Conservation (phyloP, 192 early-diverging fungal genomes). For the Coemansia asiatica region DNA sequence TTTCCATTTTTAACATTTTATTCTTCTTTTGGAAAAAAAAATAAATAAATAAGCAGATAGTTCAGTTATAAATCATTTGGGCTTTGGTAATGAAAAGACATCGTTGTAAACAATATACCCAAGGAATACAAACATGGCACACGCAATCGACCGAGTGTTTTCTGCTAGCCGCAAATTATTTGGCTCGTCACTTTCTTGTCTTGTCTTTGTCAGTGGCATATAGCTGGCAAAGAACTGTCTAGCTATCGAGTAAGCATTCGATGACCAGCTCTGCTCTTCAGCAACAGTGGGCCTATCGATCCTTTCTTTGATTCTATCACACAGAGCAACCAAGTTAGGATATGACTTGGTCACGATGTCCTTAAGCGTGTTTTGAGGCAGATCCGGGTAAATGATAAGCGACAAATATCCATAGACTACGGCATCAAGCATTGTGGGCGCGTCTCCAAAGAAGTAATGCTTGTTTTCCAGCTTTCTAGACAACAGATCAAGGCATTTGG, state of each 20-base stretch:
- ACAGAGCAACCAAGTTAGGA: conserved; percentile 30
- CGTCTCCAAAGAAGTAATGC: conserved; percentile 81
- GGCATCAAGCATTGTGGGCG: conserved; percentile 75
- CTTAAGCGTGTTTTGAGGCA: conserved; percentile 57
- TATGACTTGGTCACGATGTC: conserved; percentile 17
- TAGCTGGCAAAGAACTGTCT: conserved; percentile 22
- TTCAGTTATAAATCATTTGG: not conserved
- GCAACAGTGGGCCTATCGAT: conserved; percentile 20
- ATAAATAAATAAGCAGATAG: not conserved
- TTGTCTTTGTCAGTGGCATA: not conserved
- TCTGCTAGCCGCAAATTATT: conserved; percentile 19
- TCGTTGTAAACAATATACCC: conserved; percentile 46
- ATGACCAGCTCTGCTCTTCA: conserved; percentile 20
- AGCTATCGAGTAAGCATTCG: conserved; percentile 14
- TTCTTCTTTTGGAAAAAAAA: no score
- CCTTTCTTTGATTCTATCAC: conserved; percentile 36
- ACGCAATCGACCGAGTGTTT: conserved; percentile 19
- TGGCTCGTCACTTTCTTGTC: not conserved
- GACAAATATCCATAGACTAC: conserved; percentile 82
- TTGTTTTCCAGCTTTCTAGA: conserved; percentile 72
- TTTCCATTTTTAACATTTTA: not conserved
- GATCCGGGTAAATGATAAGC: conserved; percentile 71
- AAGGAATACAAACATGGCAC: conserved; percentile 35
- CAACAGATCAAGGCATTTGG: conserved; percentile 66
- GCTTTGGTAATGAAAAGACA: conserved; percentile 17